phyloP scores from a whole-genome alignment of 75 land plant species.

The Gnetum montanum region DNA sequence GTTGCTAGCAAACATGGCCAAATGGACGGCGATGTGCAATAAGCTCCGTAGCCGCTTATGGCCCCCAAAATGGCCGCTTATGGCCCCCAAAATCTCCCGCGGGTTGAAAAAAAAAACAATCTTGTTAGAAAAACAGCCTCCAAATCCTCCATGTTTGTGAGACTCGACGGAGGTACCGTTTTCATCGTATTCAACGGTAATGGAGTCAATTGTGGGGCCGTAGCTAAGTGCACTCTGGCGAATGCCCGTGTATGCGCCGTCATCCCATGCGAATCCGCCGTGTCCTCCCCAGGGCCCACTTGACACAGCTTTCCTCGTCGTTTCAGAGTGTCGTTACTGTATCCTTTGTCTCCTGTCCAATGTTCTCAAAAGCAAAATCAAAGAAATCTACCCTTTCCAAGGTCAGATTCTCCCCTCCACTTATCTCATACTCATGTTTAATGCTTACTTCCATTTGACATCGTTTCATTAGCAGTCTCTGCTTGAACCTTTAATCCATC shows the following conservation, averaged over 20 bases:
- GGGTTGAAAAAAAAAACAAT: conserved; percentile 26
- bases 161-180: conserved; percentile 23
- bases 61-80: conserved; percentile 41
- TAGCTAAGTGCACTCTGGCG: conserved; percentile 13
- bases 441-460: too few species aligned
- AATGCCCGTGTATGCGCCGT: conserved; percentile 16
- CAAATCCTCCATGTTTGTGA: conserved; percentile 21
- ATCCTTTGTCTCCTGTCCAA: too few species aligned
- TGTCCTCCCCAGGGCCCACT: conserved; percentile 11
- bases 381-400: too few species aligned
- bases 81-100: conserved; percentile 23
- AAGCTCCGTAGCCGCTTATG: too few species aligned
- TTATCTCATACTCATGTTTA: too few species aligned
- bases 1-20: too few species aligned
- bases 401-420: too few species aligned
- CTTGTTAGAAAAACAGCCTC: conserved; percentile 12
- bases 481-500: too few species aligned
- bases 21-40: too few species aligned
- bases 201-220: conserved; percentile 12
- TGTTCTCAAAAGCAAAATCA: too few species aligned
- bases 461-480: too few species aligned
- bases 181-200: conserved; percentile 24
- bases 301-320: neutral
- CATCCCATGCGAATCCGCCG: conserved; percentile 20
- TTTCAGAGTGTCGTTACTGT: too few species aligned